Base-by-base conservation (phyloP, 2,329 filamentous ascomycete species). In the Acrodontium crateriforme region DNA sequence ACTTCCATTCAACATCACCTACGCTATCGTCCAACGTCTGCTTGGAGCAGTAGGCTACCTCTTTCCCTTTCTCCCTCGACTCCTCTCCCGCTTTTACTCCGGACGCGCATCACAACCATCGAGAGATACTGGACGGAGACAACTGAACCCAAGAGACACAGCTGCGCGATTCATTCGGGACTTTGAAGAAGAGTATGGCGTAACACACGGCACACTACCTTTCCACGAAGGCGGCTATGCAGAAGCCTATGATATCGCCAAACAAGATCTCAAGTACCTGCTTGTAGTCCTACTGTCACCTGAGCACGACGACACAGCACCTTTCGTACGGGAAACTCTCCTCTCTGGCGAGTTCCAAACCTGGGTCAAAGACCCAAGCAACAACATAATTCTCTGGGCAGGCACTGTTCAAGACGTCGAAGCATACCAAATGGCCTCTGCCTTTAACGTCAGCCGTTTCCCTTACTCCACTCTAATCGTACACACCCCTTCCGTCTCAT, bases 341-440 rank as follows among this genome's bases (percentile, higher is more conserved):
- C 67, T 94, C 6, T 68, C 77, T 1, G 69, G 71, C 1, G 76
- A 85, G 23, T 74, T 94, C 3, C 64, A 75, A 8, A 59, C 65
- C 5, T 92, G 83, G 45, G 54, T 95, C 42, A 76, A 73, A 38
- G 70, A 87, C 34, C 71, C 79, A 1, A 56, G 65, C 18, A 84
- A 84, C 53, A 79, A 87, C 47, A 70, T 94, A 16, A 62, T 95
- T 18, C 56, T 98, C 3, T 98, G 89, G 89, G 83, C 78, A 21
- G 89, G 89, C 25, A 93, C 84, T 42, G 78, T 95, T 1, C 72
- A 84, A 38, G 89, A 98, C 51, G 78, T 83, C 3, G 89, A 98
- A 58, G 82, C 87, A 4, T 95, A 91, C 54, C 84, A 94, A 52
- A 83, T 94, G 21, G 74, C 84, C n/a, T 69, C 71, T 9, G 83